Evolutionary conservation across 2,329 filamentous ascomycete species (phyloP).

Genomic region (Stachybotrys elegans): DNA sequence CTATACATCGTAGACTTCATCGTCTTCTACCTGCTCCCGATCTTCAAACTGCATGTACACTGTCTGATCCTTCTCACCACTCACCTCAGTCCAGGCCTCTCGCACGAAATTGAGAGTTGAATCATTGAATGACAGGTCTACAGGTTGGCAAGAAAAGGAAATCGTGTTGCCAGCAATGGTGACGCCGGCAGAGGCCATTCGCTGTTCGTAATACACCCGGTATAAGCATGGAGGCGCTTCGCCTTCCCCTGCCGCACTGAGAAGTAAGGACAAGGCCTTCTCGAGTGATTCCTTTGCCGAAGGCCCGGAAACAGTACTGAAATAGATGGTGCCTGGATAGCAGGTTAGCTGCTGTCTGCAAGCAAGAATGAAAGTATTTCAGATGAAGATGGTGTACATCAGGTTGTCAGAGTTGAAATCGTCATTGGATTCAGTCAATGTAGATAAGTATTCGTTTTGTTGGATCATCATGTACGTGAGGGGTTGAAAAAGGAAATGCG

Average conservation of each 20-base stretch:
- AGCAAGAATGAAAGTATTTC: not conserved
- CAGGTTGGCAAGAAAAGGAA: constrained; percentile 51
- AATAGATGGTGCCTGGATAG: constrained; percentile 26
- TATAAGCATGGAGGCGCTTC: constrained; percentile 36
- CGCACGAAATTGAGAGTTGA: constrained; percentile 60
- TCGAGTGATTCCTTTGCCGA: constrained; percentile 32
- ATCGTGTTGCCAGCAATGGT: constrained; percentile 39
- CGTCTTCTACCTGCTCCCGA: constrained; percentile 56
- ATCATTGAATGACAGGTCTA: constrained; percentile 74
- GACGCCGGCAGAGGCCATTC: constrained; percentile 19
- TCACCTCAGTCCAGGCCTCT: constrained; percentile 62
- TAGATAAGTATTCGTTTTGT: constrained; percentile 95
- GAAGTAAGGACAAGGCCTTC: constrained; percentile 34
- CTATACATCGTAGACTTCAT: constrained; percentile 46
- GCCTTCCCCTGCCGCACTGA: constrained; percentile 25
- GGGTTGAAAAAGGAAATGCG: constrained; percentile 10
- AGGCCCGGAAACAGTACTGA: constrained; percentile 29
- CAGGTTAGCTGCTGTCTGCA: not conserved
- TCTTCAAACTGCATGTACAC: constrained; percentile 76
- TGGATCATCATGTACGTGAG: constrained; percentile 74
- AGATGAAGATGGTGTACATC: constrained; percentile 48
- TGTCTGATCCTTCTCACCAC: constrained; percentile 41
- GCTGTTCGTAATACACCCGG: constrained; percentile 52
- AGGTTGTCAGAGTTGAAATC: constrained; percentile 88
- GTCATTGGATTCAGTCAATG: constrained; percentile 98